Conservation (phyloP, 371 early-diverging fungal genomes). For the Chytridium lagenaria region DNA sequence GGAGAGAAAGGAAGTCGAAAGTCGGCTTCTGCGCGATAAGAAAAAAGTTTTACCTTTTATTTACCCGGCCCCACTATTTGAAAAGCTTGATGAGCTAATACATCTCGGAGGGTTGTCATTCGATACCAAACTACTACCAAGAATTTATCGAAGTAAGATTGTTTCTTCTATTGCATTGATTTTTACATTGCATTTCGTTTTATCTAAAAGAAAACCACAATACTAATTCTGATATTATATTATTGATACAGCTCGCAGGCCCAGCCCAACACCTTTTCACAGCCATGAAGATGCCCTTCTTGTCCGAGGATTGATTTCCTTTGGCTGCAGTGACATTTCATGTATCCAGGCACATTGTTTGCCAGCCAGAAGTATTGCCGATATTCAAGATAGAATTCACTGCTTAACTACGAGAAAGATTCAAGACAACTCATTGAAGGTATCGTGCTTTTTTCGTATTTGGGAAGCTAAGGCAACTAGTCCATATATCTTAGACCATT, state of each 20-base stretch:
- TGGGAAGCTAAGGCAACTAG: neutral
- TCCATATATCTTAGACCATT: slow-evolving; percentile 22
- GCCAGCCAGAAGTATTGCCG: slow-evolving; percentile 16
- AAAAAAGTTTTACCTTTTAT: neutral
- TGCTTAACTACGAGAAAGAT: slow-evolving; percentile 2
- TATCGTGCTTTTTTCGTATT: neutral
- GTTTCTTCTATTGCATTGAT: neutral
- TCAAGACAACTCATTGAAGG: slow-evolving; percentile 23
- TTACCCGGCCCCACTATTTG: slow-evolving; percentile 20
- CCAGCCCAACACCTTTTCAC: slow-evolving; percentile 5
- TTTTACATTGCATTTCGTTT: neutral
- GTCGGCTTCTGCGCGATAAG: neutral
- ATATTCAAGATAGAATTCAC: slow-evolving; percentile 11
- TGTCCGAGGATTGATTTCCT: slow-evolving; percentile 20
- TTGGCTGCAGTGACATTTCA: slow-evolving; percentile 12
- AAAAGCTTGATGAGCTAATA: slow-evolving; percentile 7
- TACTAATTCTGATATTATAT: too few species aligned
- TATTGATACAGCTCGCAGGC: slow-evolving; percentile 17
- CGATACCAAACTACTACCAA: slow-evolving; percentile 5
- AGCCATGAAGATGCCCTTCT: slow-evolving; percentile 24
- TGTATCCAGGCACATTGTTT: slow-evolving; percentile 26
- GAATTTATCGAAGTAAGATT: slow-evolving; percentile 17
- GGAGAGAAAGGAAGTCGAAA: neutral
- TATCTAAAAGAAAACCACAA: too few species aligned
- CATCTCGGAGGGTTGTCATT: slow-evolving; percentile 11